A percentile compares a stretch with the other conserved stretches of the same genome.
These are phyloP conservation scores for Hippophae gyantsensis DNA, from an alignment of 306 rosid genomes.

Conservation along the genomic window DNA sequence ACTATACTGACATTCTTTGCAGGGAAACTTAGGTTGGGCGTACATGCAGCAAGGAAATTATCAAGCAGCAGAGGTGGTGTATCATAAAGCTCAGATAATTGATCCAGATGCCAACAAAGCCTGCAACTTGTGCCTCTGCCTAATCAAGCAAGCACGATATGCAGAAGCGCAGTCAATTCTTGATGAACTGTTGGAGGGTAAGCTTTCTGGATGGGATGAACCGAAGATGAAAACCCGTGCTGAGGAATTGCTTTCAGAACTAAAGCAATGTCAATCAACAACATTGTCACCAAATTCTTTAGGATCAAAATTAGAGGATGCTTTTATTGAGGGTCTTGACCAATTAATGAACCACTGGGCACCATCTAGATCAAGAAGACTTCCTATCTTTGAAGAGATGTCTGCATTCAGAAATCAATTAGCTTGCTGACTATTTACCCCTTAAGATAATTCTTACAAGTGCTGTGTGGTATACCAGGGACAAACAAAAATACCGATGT, in stretches of 20 bases:
- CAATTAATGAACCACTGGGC: slow-evolving; percentile 44
- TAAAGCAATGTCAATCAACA: slow-evolving; percentile 22
- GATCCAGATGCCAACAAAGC: slow-evolving; percentile 85
- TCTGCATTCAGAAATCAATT: slow-evolving; percentile 67
- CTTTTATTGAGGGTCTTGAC: slow-evolving; percentile 55
- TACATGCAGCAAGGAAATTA: slow-evolving; percentile 74
- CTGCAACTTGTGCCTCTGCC: slow-evolving; percentile 61
- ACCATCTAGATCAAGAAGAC: slow-evolving; percentile 57
- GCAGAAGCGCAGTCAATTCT: slow-evolving; percentile 42
- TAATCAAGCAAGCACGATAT: slow-evolving; percentile 48
- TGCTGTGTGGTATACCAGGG: background rate
- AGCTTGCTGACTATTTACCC: slow-evolving; percentile 39
- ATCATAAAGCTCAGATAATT: slow-evolving; percentile 66
- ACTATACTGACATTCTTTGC: slow-evolving; percentile 1
- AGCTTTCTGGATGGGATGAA: slow-evolving; percentile 45
- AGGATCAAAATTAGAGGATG: slow-evolving; percentile 42
- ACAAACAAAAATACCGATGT: background rate
- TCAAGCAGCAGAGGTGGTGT: slow-evolving; percentile 61
- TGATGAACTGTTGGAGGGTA: slow-evolving; percentile 37
- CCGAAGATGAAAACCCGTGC: slow-evolving; percentile 44
- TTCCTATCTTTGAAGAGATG: slow-evolving; percentile 86
- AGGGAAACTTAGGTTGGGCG: slow-evolving; percentile 98
- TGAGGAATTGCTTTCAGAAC: slow-evolving; percentile 36
- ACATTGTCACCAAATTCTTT: slow-evolving; percentile 10
- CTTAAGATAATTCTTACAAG: background rate